Base-by-base conservation (phyloP, 306 rosid genomes). In the Cicer judaicum region DNA sequence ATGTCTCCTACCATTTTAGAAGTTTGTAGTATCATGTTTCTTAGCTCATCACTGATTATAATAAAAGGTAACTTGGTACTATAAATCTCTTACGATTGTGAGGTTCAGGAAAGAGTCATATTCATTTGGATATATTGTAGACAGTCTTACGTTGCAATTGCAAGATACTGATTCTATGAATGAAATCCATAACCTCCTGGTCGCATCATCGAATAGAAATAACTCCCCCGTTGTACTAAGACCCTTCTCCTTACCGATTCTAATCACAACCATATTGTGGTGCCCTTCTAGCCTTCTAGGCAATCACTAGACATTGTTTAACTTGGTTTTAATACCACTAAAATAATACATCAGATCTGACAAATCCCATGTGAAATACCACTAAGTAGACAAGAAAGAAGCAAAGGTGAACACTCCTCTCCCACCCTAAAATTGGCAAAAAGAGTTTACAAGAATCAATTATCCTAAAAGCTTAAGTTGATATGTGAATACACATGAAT, bases 251-350 rank as follows among this genome's bases (percentile, higher is more conserved):
- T 47, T 36, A 64, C 18, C 34, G 53, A 73, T 9, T 15, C 18
- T 43, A 36, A 29, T 40, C 40, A 2, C 63, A 44, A 46, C 43
- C 74, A n/a, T 55, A 52, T 15, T 46, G 49, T 12, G 44, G 15
- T 48, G 50, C 70, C 48, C 61, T 18, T 71, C 40, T 24, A 76
- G 78, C 42, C 61, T 18, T 71, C 40, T 24, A 76, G 78, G 61
- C 12, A 50, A 36, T 65, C 16, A 39, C 16, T 54, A 50, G 34
- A 57, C 61, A 60, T 50, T 70, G 67, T 19, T 78, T 60, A 12
- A 47, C 50, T 43, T 29, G 13, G 70, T 19, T 57, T 47, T 59
- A 48, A 78, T 49, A 16, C 24, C 63, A 46, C 29, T 60, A 29
- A 77, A 59, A 18, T 8, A 66, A 44, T 55, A 15, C 50, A 77